Evolutionary conservation across 1,139 yeast genomes (phyloP), one percentile per base, ranked within the genome.

Genomic region (Fermentozyma sake): DNA sequence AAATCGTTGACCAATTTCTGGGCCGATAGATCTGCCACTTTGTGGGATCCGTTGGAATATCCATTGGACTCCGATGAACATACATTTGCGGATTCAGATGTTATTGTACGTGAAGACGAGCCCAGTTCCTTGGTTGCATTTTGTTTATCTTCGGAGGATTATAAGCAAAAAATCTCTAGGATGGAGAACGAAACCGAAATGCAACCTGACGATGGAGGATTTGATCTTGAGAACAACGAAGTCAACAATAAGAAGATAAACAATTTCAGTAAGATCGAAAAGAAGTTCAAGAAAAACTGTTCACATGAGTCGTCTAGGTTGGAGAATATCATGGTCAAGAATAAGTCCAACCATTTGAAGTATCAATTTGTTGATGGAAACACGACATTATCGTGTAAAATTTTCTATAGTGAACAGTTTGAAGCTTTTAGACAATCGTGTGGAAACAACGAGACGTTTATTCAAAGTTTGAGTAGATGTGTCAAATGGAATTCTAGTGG

Each of bases 11-110:
- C 95, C 0, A 86, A 80, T 45, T 89, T 91, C 55, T 91, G 98
- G 98, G 97, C 96, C 1, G 98, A 93, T 55, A 61, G 98, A 43
- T 84, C 97, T 1, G 91, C 97, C 0, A 83, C 95, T 3, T 71
- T 93, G 13, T 93, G 98, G 98, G 87, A 84, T 40, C 95, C 96
- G 0, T 60, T 93, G 21, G 81, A 76, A 12, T 89, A 87, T 52
- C 96, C 97, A 1, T 63, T 89, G 21, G 70, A 72, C 13, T 67
- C 84, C 0, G 73, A 81, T 1, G 97, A 93, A 47, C 98, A 93
- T 52, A 76, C 93, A 5, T 91, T 91, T 62, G 87, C 87, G 7
- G 97, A 93, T 49, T 84, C 95, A 5, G 89, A 86, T 52, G 95
- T 93, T 11, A 82, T 93, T 37, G 94, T 91, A 5, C 66, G 98